Conservation (phyloP, 371 early-diverging fungal species). For the Actinomucor elegans region DNA sequence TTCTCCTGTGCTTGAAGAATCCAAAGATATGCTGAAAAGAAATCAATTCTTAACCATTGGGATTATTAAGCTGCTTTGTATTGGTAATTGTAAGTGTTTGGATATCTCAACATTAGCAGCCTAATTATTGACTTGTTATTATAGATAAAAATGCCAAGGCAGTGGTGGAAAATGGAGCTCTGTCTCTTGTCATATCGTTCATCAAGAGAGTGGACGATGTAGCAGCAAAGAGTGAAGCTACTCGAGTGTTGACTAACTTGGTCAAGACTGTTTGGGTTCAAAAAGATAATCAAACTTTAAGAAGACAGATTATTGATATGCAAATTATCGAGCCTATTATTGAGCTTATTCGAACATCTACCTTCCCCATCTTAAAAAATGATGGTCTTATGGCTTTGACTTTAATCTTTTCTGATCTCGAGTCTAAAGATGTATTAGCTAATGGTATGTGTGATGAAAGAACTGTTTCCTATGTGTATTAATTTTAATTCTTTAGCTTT, state of each 20-base stretch:
- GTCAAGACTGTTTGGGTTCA: conserved; percentile 52
- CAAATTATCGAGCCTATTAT: conserved; percentile 46
- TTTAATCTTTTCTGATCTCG: conserved; percentile 42
- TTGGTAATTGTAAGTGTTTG: conserved; percentile 41
- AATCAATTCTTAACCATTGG: conserved; percentile 62
- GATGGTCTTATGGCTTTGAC: conserved; percentile 63
- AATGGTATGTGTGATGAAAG: conserved; percentile 26
- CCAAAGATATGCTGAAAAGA: conserved; percentile 62
- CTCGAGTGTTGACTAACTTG: conserved; percentile 58
- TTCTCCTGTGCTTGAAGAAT: conserved; percentile 44
- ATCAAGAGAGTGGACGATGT: conserved; percentile 58
- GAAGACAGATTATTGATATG: conserved; percentile 35
- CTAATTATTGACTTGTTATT: neutral
- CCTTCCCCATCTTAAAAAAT: conserved; percentile 59
- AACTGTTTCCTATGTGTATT: neutral
- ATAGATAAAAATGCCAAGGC: conserved; percentile 38
- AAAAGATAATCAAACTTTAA: conserved; percentile 22
- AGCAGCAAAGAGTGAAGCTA: conserved; percentile 63
- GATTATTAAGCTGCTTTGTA: conserved; percentile 61
- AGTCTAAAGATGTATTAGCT: conserved; percentile 18
- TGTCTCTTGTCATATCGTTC: conserved; percentile 42
- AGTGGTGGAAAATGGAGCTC: conserved; percentile 14
- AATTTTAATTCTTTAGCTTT: conserved; percentile 20
- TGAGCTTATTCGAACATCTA: conserved; percentile 54
- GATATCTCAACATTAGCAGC: no score